Evolutionary conservation across 805 yeast genomes (phyloP).

Genomic region (Cyberlindnera maritima): DNA sequence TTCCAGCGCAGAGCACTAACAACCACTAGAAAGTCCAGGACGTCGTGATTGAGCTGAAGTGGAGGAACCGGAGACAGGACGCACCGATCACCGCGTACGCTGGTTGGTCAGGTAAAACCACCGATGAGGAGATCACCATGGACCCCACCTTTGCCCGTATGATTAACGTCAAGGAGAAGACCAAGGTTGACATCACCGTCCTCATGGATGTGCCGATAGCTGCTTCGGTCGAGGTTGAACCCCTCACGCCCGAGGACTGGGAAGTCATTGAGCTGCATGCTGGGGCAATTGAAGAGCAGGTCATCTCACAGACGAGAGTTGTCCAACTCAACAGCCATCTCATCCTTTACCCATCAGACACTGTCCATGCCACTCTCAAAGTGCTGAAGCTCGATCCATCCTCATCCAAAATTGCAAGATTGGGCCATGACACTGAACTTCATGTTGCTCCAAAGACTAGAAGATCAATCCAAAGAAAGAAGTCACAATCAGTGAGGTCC

Average conservation of each 20-base stretch:
- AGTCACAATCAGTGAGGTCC: slow-evolving; percentile 22
- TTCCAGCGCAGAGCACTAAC: neutral
- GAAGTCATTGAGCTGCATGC: slow-evolving; percentile 85
- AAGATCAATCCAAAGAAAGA: slow-evolving; percentile 28
- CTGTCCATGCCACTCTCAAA: slow-evolving; percentile 54
- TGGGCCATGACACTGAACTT: slow-evolving; percentile 65
- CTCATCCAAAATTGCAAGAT: slow-evolving; percentile 39
- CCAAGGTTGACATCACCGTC: slow-evolving; percentile 41
- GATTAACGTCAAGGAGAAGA: slow-evolving; percentile 43
- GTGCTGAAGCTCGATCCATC: slow-evolving; percentile 47
- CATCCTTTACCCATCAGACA: slow-evolving; percentile 67
- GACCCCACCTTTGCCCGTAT: slow-evolving; percentile 65
- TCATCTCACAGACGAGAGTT: slow-evolving; percentile 79
- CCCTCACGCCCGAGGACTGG: slow-evolving; percentile 80
- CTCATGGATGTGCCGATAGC: slow-evolving; percentile 51
- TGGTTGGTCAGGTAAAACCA: slow-evolving; percentile 65
- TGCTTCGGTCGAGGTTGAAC: slow-evolving; percentile 70
- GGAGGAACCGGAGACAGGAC: slow-evolving; percentile 30
- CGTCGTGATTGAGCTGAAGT: slow-evolving; percentile 47
- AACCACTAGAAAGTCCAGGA: slow-evolving; percentile 42
- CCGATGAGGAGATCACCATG: slow-evolving; percentile 45
- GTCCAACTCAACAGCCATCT: slow-evolving; percentile 57
- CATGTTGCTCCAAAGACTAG: slow-evolving; percentile 71
- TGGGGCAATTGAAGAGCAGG: slow-evolving; percentile 64
- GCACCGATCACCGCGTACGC: slow-evolving; percentile 35